These are phyloP conservation scores for Rhodotorula sp. DNA, from an alignment of 1,284 basidiomycete genomes.

Conservation along the genomic window DNA sequence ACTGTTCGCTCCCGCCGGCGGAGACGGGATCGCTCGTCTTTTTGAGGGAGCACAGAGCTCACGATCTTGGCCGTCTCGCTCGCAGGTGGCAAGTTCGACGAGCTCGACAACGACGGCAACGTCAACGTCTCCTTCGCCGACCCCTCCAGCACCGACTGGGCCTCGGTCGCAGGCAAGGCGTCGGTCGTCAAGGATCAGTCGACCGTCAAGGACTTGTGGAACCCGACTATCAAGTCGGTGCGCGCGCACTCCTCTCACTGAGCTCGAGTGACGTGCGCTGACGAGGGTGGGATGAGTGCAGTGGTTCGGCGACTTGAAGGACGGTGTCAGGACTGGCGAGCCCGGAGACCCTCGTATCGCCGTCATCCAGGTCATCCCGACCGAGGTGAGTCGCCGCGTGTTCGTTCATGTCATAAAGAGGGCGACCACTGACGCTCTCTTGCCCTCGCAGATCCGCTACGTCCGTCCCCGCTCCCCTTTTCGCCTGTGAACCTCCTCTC, in stretches of 20 bases:
- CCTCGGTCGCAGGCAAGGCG: conserved; percentile 74
- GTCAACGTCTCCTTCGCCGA: conserved; percentile 67
- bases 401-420: too few relatives aligned
- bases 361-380: conserved; percentile 74
- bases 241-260: background rate
- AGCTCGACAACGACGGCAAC: conserved; percentile 30
- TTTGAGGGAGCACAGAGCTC: background rate
- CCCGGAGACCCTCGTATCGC: conserved; percentile 75
- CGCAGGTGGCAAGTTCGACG: conserved; percentile 37
- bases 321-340: conserved; percentile 81
- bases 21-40: background rate
- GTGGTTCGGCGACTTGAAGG: conserved; percentile 80
- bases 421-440: background rate
- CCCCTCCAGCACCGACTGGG: conserved; percentile 73
- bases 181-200: conserved; percentile 53
- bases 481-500: rapidly evolving
- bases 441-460: conserved; percentile 59
- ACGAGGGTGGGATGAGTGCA: rapidly evolving
- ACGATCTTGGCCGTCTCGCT: background rate
- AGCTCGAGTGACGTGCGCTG: background rate
- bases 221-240: conserved; percentile 27
- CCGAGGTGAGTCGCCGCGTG: conserved; percentile 54
- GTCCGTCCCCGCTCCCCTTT: background rate
- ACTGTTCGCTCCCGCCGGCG: too few relatives aligned
- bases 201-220: conserved; percentile 30